A percentile compares a stretch with the other conserved stretches of the same genome.
Conservation (phyloP, 2,329 filamentous ascomycete genomes). For the Neofusicoccum ribis region DNA sequence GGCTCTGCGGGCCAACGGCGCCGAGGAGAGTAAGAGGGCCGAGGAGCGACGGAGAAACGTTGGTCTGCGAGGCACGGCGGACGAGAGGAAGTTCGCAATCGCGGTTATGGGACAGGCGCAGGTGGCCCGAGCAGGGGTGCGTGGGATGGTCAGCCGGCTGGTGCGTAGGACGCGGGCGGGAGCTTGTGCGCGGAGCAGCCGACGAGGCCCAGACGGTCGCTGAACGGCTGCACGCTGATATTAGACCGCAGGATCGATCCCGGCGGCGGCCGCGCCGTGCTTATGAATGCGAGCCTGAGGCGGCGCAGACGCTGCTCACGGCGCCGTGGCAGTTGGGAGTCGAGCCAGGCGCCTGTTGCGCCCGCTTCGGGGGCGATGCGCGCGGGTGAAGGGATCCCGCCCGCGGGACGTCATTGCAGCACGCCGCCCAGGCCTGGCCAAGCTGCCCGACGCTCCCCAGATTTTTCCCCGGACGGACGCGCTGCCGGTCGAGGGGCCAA, state of each 20-base stretch:
- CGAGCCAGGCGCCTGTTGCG: not conserved
- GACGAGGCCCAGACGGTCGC: not conserved
- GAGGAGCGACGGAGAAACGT: not conserved
- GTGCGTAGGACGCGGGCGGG: not conserved
- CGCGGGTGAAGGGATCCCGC: constrained; percentile 3
- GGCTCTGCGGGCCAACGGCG: constrained; percentile 1
- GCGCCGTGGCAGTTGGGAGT: not conserved
- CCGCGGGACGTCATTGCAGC: too few species aligned
- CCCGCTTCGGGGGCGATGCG: not conserved
- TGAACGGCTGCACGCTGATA: not conserved
- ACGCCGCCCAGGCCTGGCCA: not conserved
- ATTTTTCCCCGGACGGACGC: not conserved
- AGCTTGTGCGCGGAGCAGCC: not conserved
- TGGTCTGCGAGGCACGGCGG: constrained; percentile 8
- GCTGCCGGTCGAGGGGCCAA: not conserved
- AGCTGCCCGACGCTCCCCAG: not conserved
- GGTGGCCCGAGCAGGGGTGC: not conserved
- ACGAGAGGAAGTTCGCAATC: constrained; percentile 20
- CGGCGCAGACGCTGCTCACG: not conserved
- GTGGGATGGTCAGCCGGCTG: constrained; percentile 9
- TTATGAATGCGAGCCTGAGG: not conserved
- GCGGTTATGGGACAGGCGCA: not conserved
- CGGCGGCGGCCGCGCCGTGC: not conserved
- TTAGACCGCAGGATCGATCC: not conserved
- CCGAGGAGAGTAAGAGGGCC: constrained; percentile 15